Percentiles rank a stretch among this genome's conserved stretches.
These are phyloP conservation scores for Alopecurus myosuroides DNA, from an alignment of 176 grass and related monocot species.

Conservation along the genomic window DNA sequence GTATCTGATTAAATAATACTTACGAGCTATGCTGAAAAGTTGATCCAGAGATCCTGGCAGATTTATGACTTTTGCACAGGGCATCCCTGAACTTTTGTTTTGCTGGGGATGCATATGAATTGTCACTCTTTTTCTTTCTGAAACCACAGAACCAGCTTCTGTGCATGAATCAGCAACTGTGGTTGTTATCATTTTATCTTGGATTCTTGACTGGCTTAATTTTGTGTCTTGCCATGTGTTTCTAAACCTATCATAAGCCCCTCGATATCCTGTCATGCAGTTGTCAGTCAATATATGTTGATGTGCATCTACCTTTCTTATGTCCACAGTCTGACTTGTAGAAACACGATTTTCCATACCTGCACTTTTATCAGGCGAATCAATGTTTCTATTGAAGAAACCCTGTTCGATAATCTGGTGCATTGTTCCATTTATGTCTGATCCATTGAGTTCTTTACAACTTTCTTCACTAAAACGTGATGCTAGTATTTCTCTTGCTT, in stretches of 20 bases:
- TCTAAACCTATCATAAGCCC: not conserved
- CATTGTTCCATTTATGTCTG: not conserved
- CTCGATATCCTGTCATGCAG: conserved; percentile 15
- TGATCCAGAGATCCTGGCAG: conserved; percentile 67
- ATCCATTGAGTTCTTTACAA: not conserved
- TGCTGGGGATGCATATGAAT: conserved; percentile 34
- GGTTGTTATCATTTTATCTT: not conserved
- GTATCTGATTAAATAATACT: conserved; percentile 22
- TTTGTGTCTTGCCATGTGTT: not conserved
- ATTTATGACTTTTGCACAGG: conserved; percentile 60
- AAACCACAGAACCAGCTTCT: conserved; percentile 13
- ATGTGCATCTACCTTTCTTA: conserved; percentile 5
- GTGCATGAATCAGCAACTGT: not conserved
- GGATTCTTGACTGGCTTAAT: conserved; percentile 3
- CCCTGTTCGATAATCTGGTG: not conserved
- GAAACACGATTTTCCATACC: not conserved
- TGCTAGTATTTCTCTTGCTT: conserved; percentile 6
- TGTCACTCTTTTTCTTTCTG: conserved; percentile 50
- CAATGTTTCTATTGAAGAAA: not conserved
- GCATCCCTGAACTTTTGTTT: conserved; percentile 8
- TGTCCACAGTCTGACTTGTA: not conserved
- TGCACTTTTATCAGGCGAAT: conserved; percentile 1
- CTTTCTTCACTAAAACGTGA: not conserved
- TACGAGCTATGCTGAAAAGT: conserved; percentile 64
- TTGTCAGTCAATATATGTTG: conserved; percentile 9